These are phyloP conservation scores for Nakazawaea ambrosiae DNA, from an alignment of 805 yeast species.

Conservation along the genomic window DNA sequence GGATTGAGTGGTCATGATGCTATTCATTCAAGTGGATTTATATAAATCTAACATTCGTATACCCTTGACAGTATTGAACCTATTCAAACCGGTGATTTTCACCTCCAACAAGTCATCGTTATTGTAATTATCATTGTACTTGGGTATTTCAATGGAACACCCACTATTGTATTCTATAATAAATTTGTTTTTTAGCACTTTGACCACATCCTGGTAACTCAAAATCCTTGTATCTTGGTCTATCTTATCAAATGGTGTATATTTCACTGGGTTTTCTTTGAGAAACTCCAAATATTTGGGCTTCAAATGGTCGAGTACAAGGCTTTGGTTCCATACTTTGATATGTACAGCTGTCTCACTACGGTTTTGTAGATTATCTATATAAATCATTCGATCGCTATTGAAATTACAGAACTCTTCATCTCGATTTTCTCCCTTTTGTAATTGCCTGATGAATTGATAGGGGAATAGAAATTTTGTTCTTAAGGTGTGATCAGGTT, in stretches of 20 bases:
- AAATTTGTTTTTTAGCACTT: background rate
- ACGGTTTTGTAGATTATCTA: background rate
- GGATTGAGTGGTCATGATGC: too few species aligned
- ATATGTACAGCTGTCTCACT: background rate
- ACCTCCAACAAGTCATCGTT: conserved; percentile 4
- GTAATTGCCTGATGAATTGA: background rate
- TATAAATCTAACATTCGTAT: background rate
- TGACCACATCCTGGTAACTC: background rate
- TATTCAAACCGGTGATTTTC: background rate
- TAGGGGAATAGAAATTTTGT: background rate
- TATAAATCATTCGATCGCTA: background rate
- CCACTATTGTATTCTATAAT: conserved; percentile 1
- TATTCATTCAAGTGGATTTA: too few species aligned
- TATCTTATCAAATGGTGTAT: background rate
- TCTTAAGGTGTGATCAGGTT: background rate
- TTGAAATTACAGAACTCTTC: background rate
- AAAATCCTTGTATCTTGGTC: background rate
- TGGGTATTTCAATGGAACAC: conserved; percentile 1
- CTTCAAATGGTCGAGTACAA: background rate
- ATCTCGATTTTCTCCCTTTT: background rate
- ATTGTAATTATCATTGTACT: conserved; percentile 1
- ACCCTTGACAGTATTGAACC: conserved; percentile 3
- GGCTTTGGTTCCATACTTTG: background rate
- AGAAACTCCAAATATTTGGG: background rate
- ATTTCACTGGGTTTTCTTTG: background rate